Evolutionary conservation across 2,329 filamentous ascomycete genomes (phyloP).

Genomic region (Corniculantispora saksenae): DNA sequence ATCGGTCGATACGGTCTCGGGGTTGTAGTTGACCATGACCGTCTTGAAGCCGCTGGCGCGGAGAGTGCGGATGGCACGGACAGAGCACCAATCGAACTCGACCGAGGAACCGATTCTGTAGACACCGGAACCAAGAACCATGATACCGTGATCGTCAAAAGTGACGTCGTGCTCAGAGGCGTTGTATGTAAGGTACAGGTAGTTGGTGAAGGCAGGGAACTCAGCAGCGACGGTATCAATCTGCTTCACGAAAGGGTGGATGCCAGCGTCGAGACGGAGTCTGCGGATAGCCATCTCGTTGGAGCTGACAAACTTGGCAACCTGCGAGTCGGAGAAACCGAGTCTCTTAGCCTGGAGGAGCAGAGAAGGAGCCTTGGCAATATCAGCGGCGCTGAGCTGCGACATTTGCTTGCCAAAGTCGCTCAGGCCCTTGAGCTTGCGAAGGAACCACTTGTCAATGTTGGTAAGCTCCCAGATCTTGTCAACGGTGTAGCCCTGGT

Average conservation of each 20-base stretch:
- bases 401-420: conserved; percentile 83
- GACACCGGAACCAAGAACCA: conserved; percentile 94
- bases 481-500: conserved; percentile 87
- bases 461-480: conserved; percentile 98
- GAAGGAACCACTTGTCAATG: conserved; percentile 98
- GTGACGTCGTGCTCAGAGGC: conserved; percentile 79
- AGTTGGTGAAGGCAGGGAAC: conserved; percentile 93
- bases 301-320: conserved; percentile 91
- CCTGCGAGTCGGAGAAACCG: conserved; percentile 90
- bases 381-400: conserved; percentile 63
- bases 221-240: conserved; percentile 98
- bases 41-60: conserved; percentile 86
- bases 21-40: conserved; percentile 94
- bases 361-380: conserved; percentile 62
- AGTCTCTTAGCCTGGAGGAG: conserved; percentile 87
- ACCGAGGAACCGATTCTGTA: conserved; percentile 97
- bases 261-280: conserved; percentile 79
- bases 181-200: conserved; percentile 95
- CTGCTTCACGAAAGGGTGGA: conserved; percentile 91
- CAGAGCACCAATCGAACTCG: conserved; percentile 99
- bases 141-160: conserved; percentile 89
- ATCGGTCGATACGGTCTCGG: conserved; percentile 86
- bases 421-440: conserved; percentile 85
- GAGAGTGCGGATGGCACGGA: conserved; percentile 88
- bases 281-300: conserved; percentile 90